Conservation (phyloP, 169 alveolate species). For the Plasmodium berghei region DNA sequence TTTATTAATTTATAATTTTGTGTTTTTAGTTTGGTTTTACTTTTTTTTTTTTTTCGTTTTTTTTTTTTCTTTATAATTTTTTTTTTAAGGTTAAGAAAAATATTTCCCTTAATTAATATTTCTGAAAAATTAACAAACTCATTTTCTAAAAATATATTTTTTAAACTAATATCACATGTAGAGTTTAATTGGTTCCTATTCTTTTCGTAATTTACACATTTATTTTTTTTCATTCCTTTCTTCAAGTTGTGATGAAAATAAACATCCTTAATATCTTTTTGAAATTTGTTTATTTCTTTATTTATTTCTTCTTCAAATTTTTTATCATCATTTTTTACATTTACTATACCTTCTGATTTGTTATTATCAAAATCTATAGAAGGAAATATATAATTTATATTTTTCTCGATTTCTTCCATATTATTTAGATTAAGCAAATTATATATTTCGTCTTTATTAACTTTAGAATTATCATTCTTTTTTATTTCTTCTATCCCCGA, state of each 20-base stretch:
- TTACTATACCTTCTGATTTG: background rate
- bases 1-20: constrained; percentile 18
- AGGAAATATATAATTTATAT: constrained; percentile 26
- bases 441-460: constrained; percentile 7
- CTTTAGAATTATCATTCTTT: constrained; percentile 8
- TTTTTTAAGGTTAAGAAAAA: constrained; percentile 18
- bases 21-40: constrained; percentile 34
- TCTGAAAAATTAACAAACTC: constrained; percentile 14
- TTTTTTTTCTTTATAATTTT: constrained; percentile 22
- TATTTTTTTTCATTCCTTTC: background rate
- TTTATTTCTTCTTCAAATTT: constrained; percentile 32
- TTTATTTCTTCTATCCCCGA: background rate
- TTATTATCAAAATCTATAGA: constrained; percentile 21
- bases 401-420: constrained; percentile 31
- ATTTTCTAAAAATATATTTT: constrained; percentile 1
- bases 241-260: constrained; percentile 1
- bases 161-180: background rate
- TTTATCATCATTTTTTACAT: constrained; percentile 1
- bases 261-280: constrained; percentile 24
- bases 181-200: background rate
- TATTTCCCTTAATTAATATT: constrained; percentile 7
- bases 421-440: constrained; percentile 7
- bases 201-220: background rate
- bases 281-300: constrained; percentile 48
- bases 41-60: constrained; percentile 36